Percentiles rank a stretch among this genome's conserved stretches.
Conservation (phyloP, 2,329 filamentous ascomycete species). For the Cyclaneusma minus region DNA sequence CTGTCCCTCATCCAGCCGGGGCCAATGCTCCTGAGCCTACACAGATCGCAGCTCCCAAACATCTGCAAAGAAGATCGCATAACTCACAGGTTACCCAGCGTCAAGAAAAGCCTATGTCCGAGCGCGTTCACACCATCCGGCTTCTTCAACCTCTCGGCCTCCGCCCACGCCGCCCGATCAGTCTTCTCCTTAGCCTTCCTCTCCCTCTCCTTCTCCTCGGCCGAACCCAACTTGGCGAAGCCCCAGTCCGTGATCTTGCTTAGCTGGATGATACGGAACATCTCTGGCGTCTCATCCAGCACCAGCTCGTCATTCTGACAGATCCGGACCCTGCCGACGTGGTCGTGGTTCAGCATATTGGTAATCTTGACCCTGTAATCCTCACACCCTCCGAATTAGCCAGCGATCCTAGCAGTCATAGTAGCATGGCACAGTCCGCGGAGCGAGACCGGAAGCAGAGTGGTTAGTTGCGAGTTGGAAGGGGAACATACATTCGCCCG, state of each 20-base stretch:
- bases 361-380: conserved; percentile 23
- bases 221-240: no score
- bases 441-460: no score
- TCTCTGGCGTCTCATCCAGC: conserved; percentile 17
- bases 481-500: no score
- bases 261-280: conserved; percentile 43
- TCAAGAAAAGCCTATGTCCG: conserved; percentile 2
- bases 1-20: no score
- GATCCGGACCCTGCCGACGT: conserved; percentile 26
- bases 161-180: conserved; percentile 1
- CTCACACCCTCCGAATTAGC: no score
- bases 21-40: no score
- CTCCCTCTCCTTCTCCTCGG: neutral
- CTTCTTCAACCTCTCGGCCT: conserved; percentile 1
- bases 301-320: conserved; percentile 3
- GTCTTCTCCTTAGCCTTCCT: conserved; percentile 4
- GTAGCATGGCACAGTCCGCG: no score
- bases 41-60: no score
- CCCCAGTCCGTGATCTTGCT: no score
- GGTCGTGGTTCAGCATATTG: conserved; percentile 45
- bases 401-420: no score
- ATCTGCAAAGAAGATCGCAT: neutral
- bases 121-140: conserved; percentile 1
- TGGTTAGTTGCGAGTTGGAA: no score
- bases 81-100: conserved; percentile 1